Percentiles rank a stretch among this genome's conserved stretches.
Evolutionary conservation across 2,329 filamentous ascomycete species (phyloP).

Genomic region (Aschersonia sp.): DNA sequence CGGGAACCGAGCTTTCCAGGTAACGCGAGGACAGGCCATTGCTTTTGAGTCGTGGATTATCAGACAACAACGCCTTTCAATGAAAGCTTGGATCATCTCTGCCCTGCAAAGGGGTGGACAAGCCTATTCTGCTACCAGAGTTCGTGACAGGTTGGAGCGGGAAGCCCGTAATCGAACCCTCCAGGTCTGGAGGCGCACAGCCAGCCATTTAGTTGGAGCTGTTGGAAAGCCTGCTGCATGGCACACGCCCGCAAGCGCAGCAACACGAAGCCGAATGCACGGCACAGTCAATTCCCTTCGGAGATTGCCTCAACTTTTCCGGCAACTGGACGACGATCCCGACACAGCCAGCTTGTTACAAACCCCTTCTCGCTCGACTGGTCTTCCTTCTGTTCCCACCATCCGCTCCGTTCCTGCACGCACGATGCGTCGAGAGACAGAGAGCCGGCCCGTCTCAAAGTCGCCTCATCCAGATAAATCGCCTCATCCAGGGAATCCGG

Average conservation of each 20-base stretch:
- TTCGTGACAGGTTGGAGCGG: constrained; percentile 15
- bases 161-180: constrained; percentile 16
- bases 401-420: constrained; percentile 11
- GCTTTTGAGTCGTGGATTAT: constrained; percentile 17
- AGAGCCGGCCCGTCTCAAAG: not conserved
- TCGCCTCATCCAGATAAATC: not conserved
- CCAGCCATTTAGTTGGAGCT: constrained; percentile 5
- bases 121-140: constrained; percentile 20
- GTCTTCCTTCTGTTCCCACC: constrained; percentile 20
- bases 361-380: constrained; percentile 33
- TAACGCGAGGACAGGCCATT: constrained; percentile 11
- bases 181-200: constrained; percentile 15
- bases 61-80: constrained; percentile 16
- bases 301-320: constrained; percentile 10
- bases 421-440: not conserved
- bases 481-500: not conserved
- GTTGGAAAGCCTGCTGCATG: not conserved
- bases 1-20: constrained; percentile 8
- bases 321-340: constrained; percentile 9
- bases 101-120: constrained; percentile 21
- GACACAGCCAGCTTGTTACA: constrained; percentile 13
- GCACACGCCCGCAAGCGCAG: not conserved
- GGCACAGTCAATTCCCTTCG: constrained; percentile 13
- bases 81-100: constrained; percentile 23
- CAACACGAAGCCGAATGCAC: constrained; percentile 3